Base-by-base conservation (phyloP, 352 stramenopile genomes). In the Phytophthora rubi region DNA sequence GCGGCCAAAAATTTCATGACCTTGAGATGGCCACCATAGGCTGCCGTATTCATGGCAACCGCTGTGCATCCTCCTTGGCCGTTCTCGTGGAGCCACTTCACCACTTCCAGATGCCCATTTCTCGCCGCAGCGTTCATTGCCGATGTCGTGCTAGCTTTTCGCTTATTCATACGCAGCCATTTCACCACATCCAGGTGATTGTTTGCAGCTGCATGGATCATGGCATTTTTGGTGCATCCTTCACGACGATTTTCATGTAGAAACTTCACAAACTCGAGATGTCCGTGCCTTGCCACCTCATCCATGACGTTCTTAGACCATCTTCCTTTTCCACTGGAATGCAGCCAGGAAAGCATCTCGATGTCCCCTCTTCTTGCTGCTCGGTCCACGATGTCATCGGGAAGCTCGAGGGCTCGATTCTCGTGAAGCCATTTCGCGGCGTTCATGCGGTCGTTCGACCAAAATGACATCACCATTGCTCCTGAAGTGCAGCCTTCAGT, bases 1-100 rank as follows among this genome's bases (percentile, higher is more conserved):
- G 53, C 57, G 15, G 66, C 56, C 16, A 80, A 42, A 5, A 71
- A 71, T n/a, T 44, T 51, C 47, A 80, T 64, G 37, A 77, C 49
- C 9, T 56, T 53, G 10, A 71, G 13, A 15, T 71, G 49, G 23
- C 64, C 56, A 35, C 52, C 16, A 16, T 12, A 7, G 39, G 64
- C 64, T 37, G 49, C 56, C 3, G 10, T 18, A 45, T 13, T 30
- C 56, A 71, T 53, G 44, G 64, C 63, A 49, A 30, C 4, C 6
- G 0, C 18, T 4, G 63, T 56, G 28, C 49, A 67, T 1, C 39
- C 37, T 44, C 55, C 48, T 49, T 33, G 13, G 10, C 30, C 26
- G 51, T 62, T 28, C 18, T 10, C 26, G 13, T 58, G n/a, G 6
- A 66, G 49, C 49, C 56, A 71, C 16, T 61, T 58, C 9, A 62